Evolutionary conservation across 805 yeast species (phyloP).

Genomic region (Candida patagonica): DNA sequence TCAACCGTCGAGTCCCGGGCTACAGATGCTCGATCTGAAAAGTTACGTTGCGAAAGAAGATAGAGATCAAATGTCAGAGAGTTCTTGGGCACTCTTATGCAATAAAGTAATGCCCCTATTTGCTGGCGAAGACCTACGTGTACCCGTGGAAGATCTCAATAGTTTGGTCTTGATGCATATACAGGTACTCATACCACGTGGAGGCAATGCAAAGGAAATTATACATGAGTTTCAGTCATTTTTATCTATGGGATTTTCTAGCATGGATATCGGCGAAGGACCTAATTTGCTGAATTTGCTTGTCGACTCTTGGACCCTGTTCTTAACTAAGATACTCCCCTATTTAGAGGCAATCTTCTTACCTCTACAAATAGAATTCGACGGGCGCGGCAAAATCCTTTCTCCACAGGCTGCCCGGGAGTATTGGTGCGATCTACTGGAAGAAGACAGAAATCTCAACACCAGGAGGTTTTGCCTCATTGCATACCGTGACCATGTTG

Average conservation of each 20-base stretch:
- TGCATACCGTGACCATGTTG: constrained; percentile 29
- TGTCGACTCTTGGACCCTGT: constrained; percentile 46
- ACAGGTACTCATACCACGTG: constrained; percentile 30
- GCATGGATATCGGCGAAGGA: constrained; percentile 11
- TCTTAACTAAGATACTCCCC: constrained; percentile 45
- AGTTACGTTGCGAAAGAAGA: constrained; percentile 25
- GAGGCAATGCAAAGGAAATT: constrained; percentile 31
- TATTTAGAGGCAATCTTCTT: constrained; percentile 52
- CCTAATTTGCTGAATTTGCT: constrained; percentile 21
- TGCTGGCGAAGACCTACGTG: constrained; percentile 37
- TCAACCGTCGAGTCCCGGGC: constrained; percentile 29
- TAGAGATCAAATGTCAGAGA: constrained; percentile 32
- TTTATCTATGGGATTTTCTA: constrained; percentile 34
- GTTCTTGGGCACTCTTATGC: constrained; percentile 41
- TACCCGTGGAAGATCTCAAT: constrained; percentile 51
- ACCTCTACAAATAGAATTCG: constrained; percentile 47
- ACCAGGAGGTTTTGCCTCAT: constrained; percentile 25
- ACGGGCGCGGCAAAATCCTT: constrained; percentile 34
- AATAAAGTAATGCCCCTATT: constrained; percentile 39
- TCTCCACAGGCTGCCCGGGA: constrained; percentile 29
- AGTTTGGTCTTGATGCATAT: constrained; percentile 36
- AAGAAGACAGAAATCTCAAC: constrained; percentile 15
- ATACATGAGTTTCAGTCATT: constrained; percentile 39
- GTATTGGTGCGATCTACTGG: constrained; percentile 27
- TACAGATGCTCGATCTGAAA: constrained; percentile 24